phyloP scores from a whole-genome alignment of 768 basidiomycete species.

The Udeniomyces megalosporus region DNA sequence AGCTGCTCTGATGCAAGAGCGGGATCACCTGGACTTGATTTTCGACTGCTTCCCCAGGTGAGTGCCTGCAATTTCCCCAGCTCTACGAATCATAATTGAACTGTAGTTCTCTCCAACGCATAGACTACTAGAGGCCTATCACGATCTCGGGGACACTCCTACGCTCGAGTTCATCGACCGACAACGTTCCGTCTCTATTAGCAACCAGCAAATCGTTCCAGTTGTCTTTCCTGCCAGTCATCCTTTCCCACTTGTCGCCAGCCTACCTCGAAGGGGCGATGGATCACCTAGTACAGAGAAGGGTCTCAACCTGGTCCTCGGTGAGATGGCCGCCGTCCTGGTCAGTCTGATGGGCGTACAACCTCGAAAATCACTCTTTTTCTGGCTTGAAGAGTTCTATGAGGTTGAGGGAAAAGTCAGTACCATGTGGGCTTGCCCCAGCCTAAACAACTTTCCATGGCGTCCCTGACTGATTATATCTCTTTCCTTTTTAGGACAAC shows the following conservation, averaged over 20 bases:
- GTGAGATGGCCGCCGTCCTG: slow-evolving; percentile 73
- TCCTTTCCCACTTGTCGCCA: slow-evolving; percentile 59
- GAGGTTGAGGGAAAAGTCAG: slow-evolving; percentile 74
- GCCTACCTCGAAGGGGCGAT: slow-evolving; percentile 30
- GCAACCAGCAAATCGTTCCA: slow-evolving; percentile 41
- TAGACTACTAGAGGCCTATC: slow-evolving; percentile 77
- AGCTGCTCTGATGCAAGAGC: slow-evolving; percentile 51
- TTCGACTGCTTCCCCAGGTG: slow-evolving; percentile 70
- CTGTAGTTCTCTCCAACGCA: not conserved
- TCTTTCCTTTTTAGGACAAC: slow-evolving; percentile 57
- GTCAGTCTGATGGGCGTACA: slow-evolving; percentile 66
- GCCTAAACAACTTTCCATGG: too few species aligned
- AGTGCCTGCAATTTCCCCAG: slow-evolving; percentile 19
- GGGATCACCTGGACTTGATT: slow-evolving; percentile 79
- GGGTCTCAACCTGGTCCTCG: slow-evolving; percentile 56
- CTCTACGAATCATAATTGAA: not conserved
- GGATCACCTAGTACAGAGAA: slow-evolving; percentile 28
- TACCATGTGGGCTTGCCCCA: too few species aligned
- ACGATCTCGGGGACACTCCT: slow-evolving; percentile 55
- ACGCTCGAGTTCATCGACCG: slow-evolving; percentile 56
- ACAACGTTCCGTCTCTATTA: slow-evolving; percentile 42
- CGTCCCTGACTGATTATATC: slow-evolving; percentile 57
- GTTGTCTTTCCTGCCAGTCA: slow-evolving; percentile 87
- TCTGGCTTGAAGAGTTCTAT: slow-evolving; percentile 59
- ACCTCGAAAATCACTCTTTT: slow-evolving; percentile 55